Evolutionary conservation across 2,329 filamentous ascomycete species (phyloP).

Genomic region (Clarireedia sp.): DNA sequence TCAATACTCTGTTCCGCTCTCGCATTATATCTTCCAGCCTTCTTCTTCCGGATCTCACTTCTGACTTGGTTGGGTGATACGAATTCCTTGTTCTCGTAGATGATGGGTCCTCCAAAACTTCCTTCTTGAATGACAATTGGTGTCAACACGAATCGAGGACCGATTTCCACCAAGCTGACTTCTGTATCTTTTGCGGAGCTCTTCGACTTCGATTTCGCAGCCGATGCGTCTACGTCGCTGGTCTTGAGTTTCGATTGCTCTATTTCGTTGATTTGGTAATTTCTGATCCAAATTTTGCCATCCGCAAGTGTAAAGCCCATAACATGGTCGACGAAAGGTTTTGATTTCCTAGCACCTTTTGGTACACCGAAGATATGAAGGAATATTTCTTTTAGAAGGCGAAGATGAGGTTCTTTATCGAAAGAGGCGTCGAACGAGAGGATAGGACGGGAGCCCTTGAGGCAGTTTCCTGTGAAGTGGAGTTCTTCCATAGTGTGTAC

Average conservation of each 20-base stretch:
- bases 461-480: constrained; percentile 92
- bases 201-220: constrained; percentile 37
- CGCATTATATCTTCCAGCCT: constrained; percentile 69
- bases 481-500: constrained; percentile 96
- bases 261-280: constrained; percentile 86
- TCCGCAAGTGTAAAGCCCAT: constrained; percentile 88
- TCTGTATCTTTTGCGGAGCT: constrained; percentile 54
- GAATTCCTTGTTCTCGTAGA: constrained; percentile 97
- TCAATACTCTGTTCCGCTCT: constrained; percentile 69
- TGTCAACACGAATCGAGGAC: constrained; percentile 84
- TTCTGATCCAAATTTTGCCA: constrained; percentile 91
- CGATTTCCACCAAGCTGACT: constrained; percentile 82
- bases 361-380: constrained; percentile 88
- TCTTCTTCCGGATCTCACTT: constrained; percentile 66
- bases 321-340: constrained; percentile 93
- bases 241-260: constrained; percentile 47
- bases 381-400: constrained; percentile 82
- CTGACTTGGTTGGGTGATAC: constrained; percentile 93
- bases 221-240: constrained; percentile 31
- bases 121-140: constrained; percentile 94
- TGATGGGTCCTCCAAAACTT: constrained; percentile 89
- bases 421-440: constrained; percentile 89
- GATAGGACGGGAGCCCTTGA: constrained; percentile 86
- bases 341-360: constrained; percentile 76
- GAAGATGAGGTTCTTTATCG: constrained; percentile 70